Conservation (phyloP, 2,329 filamentous ascomycete genomes). For the Aphanocladium album region DNA sequence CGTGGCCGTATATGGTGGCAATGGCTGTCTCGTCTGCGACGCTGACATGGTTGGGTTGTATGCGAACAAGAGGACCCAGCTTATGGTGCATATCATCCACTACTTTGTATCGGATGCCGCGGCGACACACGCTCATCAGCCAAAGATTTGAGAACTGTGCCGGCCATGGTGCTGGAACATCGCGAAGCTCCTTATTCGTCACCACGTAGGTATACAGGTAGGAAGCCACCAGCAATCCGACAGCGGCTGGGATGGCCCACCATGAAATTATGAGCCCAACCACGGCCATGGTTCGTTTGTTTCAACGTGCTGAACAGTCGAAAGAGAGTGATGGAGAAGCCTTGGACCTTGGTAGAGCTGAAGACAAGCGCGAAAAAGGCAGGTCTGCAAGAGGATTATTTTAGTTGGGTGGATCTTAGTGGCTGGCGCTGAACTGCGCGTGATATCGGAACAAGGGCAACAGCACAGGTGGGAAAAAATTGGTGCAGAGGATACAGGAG, state of each 20-base stretch:
- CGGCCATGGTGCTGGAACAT: constrained; percentile 58
- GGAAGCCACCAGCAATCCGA: constrained; percentile 44
- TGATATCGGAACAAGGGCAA: neutral
- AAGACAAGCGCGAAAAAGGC: neutral
- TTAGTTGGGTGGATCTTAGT: neutral
- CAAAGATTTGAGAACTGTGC: constrained; percentile 71
- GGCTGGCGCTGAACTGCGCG: neutral
- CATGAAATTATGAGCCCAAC: constrained; percentile 33
- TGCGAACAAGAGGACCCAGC: constrained; percentile 72
- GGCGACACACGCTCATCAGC: constrained; percentile 63
- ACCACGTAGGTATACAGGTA: constrained; percentile 58
- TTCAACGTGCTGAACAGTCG: too few relatives aligned
- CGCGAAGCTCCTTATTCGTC: constrained; percentile 45
- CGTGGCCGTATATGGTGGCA: constrained; percentile 69
- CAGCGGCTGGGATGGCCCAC: constrained; percentile 42
- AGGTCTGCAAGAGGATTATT: neutral
- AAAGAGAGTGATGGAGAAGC: too few relatives aligned
- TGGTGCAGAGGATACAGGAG: neutral
- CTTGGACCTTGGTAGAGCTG: neutral
- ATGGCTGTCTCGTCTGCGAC: constrained; percentile 79
- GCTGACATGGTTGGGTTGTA: constrained; percentile 80
- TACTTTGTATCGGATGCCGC: constrained; percentile 57
- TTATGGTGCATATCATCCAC: constrained; percentile 73
- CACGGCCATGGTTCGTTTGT: constrained; percentile 23
- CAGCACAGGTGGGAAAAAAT: neutral